Base-by-base conservation (phyloP, 371 early-diverging fungal species). In the Syncephalastrum racemosum region DNA sequence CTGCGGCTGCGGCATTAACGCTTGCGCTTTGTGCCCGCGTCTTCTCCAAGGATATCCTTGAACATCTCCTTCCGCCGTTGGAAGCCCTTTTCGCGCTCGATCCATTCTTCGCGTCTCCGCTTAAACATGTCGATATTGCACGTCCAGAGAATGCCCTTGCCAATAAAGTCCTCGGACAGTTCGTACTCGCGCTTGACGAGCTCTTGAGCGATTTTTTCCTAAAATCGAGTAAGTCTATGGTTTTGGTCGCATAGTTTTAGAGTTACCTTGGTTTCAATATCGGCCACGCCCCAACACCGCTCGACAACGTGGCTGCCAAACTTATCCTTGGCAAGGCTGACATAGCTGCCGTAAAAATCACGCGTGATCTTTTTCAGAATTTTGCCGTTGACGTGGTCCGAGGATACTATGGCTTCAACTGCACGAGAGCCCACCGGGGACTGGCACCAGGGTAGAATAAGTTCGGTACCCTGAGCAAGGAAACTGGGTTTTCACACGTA, bases 281-380 rank as follows among this genome's bases (percentile, higher is more conserved):
- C 90, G 4, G 90, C 84, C 13, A 77, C 76, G n/a, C 73, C 71
- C 89, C 90, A 94, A 61, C 84, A 82, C 53, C 83, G 83, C 53
- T 94, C 94, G 7, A 93, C 80, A 14, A 92, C 71, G 55, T 88
- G 90, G 40, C 89, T 86, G 39, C 91, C 93, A 62, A 83, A 92
- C 59, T 86, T 86, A 62, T 93, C 90, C 49, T 73, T 62, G 3
- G 90, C 87, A 43, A 92, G 60, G 5, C 68, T 65, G 31, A 80
- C 81, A 60, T 81, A 88, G 48, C 75, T 69, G 6, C 82, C 83
- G 16, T 71, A 50, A 54, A 89, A 77, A 52, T 73, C 75, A 56
- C 77, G 74, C 16, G 90, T 54, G 12, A 91, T 70, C 70, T 84
- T 84, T 58, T 86, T 82, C 63, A 90, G 90, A 48, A 83, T 75